A percentile compares a stretch with the other conserved stretches of the same genome.
phyloP scores from a whole-genome alignment of 257 asterid genomes.

The Lycium barbarum region DNA sequence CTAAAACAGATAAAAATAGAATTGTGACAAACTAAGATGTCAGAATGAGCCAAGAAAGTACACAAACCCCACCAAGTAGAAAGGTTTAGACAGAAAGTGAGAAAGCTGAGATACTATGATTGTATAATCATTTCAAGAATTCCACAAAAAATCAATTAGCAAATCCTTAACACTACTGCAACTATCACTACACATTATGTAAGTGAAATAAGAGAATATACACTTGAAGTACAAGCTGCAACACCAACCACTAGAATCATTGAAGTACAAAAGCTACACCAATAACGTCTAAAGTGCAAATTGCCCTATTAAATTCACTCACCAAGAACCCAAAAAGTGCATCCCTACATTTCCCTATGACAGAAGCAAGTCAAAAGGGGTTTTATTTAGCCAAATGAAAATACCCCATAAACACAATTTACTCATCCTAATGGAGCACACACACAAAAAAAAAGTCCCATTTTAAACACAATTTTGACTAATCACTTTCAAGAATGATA shows the following conservation, averaged over 20 bases:
- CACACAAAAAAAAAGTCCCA: background rate
- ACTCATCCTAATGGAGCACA: background rate
- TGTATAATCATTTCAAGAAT: slow-evolving; percentile 21
- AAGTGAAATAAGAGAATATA: background rate
- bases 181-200: background rate
- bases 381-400: background rate
- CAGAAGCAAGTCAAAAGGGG: slow-evolving; percentile 14
- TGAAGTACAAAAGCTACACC: background rate
- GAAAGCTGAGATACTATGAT: slow-evolving; percentile 5
- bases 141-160: background rate
- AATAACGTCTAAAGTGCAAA: slow-evolving; percentile 23
- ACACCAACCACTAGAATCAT: slow-evolving; percentile 5
- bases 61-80: background rate
- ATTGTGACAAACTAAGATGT: background rate
- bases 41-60: background rate
- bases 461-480: background rate
- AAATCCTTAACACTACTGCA: background rate
- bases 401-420: background rate
- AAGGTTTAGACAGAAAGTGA: background rate
- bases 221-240: slow-evolving; percentile 4
- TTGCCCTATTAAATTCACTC: slow-evolving; percentile 27
- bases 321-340: slow-evolving; percentile 18
- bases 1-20: background rate
- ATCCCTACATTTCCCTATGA: slow-evolving; percentile 26
- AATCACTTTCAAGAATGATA: slow-evolving; percentile 9